These are phyloP conservation scores for Leccinellum luteum DNA, from an alignment of 768 basidiomycete species.

Conservation along the genomic window DNA sequence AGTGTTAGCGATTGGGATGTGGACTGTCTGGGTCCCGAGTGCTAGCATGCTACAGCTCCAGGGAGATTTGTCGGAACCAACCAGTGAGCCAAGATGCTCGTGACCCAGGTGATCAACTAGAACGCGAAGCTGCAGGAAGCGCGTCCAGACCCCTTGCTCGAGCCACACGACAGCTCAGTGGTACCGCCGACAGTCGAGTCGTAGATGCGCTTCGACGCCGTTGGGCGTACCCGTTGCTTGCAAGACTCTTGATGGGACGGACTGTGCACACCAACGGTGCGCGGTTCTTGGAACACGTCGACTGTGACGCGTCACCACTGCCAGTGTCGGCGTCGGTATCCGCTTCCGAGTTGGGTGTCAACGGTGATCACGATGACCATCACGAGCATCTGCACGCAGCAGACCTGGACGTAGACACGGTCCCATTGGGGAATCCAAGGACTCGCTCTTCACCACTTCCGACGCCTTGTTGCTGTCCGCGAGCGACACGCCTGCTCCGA, in stretches of 20 bases:
- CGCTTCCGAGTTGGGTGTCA: conserved; percentile 7
- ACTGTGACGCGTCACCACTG: conserved; percentile 13
- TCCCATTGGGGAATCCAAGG: conserved; percentile 26
- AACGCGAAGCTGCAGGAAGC: too few relatives aligned
- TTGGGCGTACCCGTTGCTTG: conserved; percentile 1
- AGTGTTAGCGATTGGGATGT: too few relatives aligned
- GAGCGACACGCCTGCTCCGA: conserved; percentile 20
- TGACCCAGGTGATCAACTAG: too few relatives aligned
- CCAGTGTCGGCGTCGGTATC: conserved; percentile 8
- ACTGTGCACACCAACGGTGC: conserved; percentile 6
- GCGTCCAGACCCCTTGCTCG: too few relatives aligned
- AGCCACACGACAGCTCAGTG: too few relatives aligned
- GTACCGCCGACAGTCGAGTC: too few relatives aligned
- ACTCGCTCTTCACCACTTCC: conserved; percentile 31
- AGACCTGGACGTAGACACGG: neutral
- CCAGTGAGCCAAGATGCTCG: too few relatives aligned
- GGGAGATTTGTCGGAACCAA: too few relatives aligned
- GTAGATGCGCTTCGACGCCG: conserved; percentile 11
- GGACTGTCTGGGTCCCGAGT: too few relatives aligned
- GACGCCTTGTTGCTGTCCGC: conserved; percentile 19
- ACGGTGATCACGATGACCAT: neutral
- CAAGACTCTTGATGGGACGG: neutral
- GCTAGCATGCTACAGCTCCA: too few relatives aligned
- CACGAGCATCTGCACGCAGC: neutral
- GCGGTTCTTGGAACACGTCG: conserved; percentile 25